Conservation (phyloP, 352 stramenopile genomes). For the Globisporangium barbulae region DNA sequence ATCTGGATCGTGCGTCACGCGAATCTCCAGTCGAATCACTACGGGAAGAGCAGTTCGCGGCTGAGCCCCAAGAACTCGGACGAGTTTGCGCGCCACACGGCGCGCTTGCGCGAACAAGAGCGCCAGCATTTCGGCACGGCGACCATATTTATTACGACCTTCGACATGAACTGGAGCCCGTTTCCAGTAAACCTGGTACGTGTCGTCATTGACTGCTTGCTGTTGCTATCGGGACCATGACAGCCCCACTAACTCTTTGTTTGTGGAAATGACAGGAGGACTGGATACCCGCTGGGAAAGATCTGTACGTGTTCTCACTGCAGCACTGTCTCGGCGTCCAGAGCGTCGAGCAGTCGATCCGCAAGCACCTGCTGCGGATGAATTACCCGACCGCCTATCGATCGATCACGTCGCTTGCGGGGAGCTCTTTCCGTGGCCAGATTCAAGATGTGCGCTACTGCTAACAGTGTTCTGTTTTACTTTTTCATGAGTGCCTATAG, state of each 20-base stretch:
- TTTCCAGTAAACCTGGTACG: conserved; percentile 63
- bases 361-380: conserved; percentile 64
- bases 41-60: conserved; percentile 22
- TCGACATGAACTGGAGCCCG: conserved; percentile 75
- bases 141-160: conserved; percentile 77
- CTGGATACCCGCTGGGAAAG: conserved; percentile 71
- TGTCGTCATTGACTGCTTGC: neutral
- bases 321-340: conserved; percentile 72
- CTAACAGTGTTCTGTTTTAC: neutral
- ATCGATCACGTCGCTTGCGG: conserved; percentile 77
- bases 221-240: neutral
- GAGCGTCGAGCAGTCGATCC: conserved; percentile 60
- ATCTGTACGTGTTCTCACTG: conserved; percentile 83
- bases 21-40: conserved; percentile 32
- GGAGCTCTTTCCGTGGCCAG: conserved; percentile 48
- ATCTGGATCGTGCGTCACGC: conserved; percentile 72
- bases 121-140: conserved; percentile 64
- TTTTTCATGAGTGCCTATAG: neutral
- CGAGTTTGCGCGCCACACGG: conserved; percentile 33
- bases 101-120: conserved; percentile 39
- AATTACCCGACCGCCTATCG: conserved; percentile 80
- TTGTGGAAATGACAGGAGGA: conserved; percentile 27
- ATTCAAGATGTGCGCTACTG: conserved; percentile 57
- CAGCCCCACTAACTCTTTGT: neutral
- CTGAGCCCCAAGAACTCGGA: conserved; percentile 44